These are phyloP conservation scores for Helotiales sp. DNA, from an alignment of 2,329 filamentous ascomycete species.

Conservation along the genomic window DNA sequence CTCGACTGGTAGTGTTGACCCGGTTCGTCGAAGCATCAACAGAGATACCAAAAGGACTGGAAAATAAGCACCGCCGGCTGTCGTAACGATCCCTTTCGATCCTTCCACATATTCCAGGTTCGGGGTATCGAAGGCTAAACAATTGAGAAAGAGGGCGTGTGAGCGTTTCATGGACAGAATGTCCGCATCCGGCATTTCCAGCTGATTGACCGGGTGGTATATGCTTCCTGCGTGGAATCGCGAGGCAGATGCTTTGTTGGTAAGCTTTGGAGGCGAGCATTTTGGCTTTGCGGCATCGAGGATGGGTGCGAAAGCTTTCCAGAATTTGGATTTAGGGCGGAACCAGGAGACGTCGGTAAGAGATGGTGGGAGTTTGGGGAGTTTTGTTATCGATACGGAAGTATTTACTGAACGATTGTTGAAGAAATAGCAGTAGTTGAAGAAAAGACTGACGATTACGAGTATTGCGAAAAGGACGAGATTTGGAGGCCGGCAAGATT, in stretches of 20 bases:
- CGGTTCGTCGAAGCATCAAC: conserved; percentile 41
- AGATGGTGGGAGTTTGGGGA: background rate
- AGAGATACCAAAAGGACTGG: conserved; percentile 41
- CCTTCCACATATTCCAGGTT: background rate
- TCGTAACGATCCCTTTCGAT: conserved; percentile 44
- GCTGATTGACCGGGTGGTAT: background rate
- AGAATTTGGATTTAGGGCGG: conserved; percentile 14
- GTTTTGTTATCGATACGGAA: background rate
- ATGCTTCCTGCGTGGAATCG: background rate
- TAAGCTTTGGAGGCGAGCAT: conserved; percentile 13
- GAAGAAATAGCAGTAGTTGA: conserved; percentile 5
- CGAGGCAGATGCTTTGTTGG: conserved; percentile 5
- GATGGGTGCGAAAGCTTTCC: conserved; percentile 20
- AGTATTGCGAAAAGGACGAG: background rate
- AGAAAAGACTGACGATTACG: background rate
- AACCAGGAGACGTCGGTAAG: background rate
- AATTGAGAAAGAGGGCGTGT: conserved; percentile 9
- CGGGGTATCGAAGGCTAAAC: background rate
- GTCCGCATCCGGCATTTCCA: conserved; percentile 12
- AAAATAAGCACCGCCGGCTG: conserved; percentile 37
- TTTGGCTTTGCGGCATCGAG: conserved; percentile 19
- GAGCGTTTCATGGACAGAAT: conserved; percentile 15
- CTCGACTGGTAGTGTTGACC: conserved; percentile 41
- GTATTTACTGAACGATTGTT: background rate
- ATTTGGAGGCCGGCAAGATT: background rate